Evolutionary conservation across 139 green algal species (phyloP).

Genomic region (Desmodesmus armatus): DNA sequence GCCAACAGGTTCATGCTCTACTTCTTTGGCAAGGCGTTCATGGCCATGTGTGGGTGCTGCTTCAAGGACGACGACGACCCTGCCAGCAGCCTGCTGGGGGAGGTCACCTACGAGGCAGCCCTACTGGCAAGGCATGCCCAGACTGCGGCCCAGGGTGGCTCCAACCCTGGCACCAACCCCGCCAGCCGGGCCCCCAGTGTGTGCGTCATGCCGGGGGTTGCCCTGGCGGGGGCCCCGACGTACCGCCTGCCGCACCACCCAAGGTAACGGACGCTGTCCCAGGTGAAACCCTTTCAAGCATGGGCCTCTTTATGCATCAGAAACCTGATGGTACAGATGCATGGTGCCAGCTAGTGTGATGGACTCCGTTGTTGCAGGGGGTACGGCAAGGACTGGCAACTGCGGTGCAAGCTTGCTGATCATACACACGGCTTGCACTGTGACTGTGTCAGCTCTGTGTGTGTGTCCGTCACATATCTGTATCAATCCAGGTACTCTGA

Average conservation of each 20-base stretch:
- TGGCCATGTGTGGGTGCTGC: too few species aligned
- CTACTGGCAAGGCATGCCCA: background rate
- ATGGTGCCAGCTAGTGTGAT: too few species aligned
- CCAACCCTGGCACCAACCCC: too few species aligned
- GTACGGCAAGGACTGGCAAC: background rate
- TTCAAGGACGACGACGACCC: background rate
- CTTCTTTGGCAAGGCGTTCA: conserved; percentile 29
- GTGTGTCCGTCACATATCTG: background rate
- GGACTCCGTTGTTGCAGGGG: background rate
- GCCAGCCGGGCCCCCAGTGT: too few species aligned
- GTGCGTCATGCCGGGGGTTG: too few species aligned
- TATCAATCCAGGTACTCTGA: too few species aligned
- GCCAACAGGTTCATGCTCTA: conserved; percentile 43
- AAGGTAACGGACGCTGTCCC: conserved; percentile 2
- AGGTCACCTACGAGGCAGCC: conserved; percentile 13
- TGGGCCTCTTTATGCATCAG: background rate
- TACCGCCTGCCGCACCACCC: conserved; percentile 55
- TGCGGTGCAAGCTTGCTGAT: background rate
- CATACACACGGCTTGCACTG: background rate
- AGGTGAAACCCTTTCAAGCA: background rate
- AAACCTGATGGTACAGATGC: too few species aligned
- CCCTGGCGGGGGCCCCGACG: conserved; percentile 49
- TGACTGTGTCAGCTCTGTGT: background rate
- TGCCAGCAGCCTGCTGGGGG: too few species aligned
- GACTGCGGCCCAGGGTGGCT: background rate